A percentile compares a stretch with the other conserved stretches of the same genome.
Evolutionary conservation across 352 stramenopile genomes (phyloP).

Genomic region (Phytophthora citrophthora): DNA sequence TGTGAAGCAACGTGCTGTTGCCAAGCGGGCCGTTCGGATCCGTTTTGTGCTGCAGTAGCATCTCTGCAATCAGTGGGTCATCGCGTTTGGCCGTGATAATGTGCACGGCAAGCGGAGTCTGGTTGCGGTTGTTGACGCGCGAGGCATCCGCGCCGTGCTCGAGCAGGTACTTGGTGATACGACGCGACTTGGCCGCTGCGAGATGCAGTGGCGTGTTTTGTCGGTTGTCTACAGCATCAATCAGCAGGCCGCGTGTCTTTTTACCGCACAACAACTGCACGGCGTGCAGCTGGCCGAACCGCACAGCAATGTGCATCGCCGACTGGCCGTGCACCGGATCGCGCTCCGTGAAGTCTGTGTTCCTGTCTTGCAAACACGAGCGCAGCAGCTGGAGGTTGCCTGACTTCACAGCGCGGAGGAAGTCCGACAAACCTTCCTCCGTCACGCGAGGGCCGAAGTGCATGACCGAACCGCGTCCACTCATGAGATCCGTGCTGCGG

Average conservation of each 20-base stretch:
- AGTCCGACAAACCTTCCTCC: conserved; percentile 64
- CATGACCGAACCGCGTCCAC: conserved; percentile 48
- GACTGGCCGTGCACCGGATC: conserved; percentile 80
- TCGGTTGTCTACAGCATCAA: conserved; percentile 76
- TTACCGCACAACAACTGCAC: conserved; percentile 79
- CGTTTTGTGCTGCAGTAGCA: conserved; percentile 78
- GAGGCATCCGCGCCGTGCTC: conserved; percentile 71
- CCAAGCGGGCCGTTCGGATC: conserved; percentile 73
- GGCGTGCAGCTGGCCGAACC: conserved; percentile 76
- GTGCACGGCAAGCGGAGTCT: conserved; percentile 78
- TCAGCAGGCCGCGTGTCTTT: conserved; percentile 55
- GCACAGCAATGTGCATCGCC: conserved; percentile 81
- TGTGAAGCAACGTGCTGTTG: conserved; percentile 76
- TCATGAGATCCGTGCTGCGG: conserved; percentile 37
- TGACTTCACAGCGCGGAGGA: conserved; percentile 67
- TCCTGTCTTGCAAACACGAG: conserved; percentile 57
- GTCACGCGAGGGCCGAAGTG: conserved; percentile 57
- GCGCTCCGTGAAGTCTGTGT: conserved; percentile 65
- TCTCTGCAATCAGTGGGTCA: conserved; percentile 80
- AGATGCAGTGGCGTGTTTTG: conserved; percentile 83
- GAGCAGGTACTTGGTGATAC: conserved; percentile 84
- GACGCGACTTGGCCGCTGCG: conserved; percentile 79
- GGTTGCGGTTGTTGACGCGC: conserved; percentile 70
- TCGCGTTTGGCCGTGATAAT: conserved; percentile 81
- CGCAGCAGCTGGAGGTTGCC: conserved; percentile 72